Percentiles rank a stretch among this genome's conserved stretches.
phyloP scores from a whole-genome alignment of 1,139 yeast genomes.

The Diutina scorzettiae region DNA sequence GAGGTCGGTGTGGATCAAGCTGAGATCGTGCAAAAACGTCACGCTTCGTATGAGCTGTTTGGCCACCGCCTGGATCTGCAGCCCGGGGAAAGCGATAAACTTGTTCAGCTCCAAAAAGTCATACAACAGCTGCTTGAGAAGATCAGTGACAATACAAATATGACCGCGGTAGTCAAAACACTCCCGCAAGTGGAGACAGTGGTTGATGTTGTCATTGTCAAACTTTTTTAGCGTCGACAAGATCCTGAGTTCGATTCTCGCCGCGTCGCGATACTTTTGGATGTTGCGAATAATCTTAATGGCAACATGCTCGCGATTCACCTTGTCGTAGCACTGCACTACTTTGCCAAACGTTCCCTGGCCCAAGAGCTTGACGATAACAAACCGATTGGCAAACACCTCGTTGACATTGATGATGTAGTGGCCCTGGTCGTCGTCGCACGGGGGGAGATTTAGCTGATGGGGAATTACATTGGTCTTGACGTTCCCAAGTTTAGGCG shows the following conservation, averaged over 20 bases:
- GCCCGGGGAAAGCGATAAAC: slow-evolving; percentile 65
- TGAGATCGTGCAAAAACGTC: slow-evolving; percentile 79
- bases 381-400: slow-evolving; percentile 52
- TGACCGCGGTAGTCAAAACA: slow-evolving; percentile 92
- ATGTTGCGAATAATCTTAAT: slow-evolving; percentile 79
- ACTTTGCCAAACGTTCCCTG: slow-evolving; percentile 99
- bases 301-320: slow-evolving; percentile 60
- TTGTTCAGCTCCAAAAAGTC: slow-evolving; percentile 78
- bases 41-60: slow-evolving; percentile 79
- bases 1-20: slow-evolving; percentile 85
- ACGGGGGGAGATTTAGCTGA: slow-evolving; percentile 29
- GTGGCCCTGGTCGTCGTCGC: slow-evolving; percentile 77
- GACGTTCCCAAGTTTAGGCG: slow-evolving; percentile 33
- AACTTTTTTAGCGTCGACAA: slow-evolving; percentile 72
- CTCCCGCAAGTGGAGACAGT: slow-evolving; percentile 71
- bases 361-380: slow-evolving; percentile 62
- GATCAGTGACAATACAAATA: slow-evolving; percentile 85
- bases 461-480: slow-evolving; percentile 30
- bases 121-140: slow-evolving; percentile 72
- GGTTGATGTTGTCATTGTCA: slow-evolving; percentile 55
- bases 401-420: slow-evolving; percentile 55
- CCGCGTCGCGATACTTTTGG: slow-evolving; percentile 75
- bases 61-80: slow-evolving; percentile 81
- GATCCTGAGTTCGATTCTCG: slow-evolving; percentile 69
- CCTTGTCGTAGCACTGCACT: slow-evolving; percentile 54